Conservation (phyloP, 768 basidiomycete genomes). For the Calocera viscosa region DNA sequence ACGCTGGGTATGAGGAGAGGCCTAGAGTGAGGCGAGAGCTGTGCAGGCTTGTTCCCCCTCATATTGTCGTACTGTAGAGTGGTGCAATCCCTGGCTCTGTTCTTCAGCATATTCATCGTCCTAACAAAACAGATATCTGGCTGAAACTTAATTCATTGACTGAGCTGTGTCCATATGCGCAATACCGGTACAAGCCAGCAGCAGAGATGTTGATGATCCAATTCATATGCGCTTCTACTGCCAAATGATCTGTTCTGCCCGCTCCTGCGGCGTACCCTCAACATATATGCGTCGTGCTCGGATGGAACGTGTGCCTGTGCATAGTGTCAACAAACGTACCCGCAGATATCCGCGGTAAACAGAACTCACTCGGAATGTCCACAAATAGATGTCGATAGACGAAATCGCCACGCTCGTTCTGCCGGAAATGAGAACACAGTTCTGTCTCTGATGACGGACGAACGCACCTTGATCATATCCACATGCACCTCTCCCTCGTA, state of each 20-base stretch:
- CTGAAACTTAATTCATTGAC: neutral
- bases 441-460: neutral
- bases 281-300: slow-evolving; percentile 58
- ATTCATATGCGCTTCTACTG: neutral
- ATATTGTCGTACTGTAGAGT: too few relatives aligned
- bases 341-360: neutral
- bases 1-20: too few relatives aligned
- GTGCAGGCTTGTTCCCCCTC: too few relatives aligned
- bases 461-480: slow-evolving; percentile 51
- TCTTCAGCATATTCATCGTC: too few relatives aligned
- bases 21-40: too few relatives aligned
- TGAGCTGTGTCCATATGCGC: neutral
- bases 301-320: slow-evolving; percentile 46
- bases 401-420: slow-evolving; percentile 70
- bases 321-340: slow-evolving; percentile 3
- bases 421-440: slow-evolving; percentile 1
- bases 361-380: slow-evolving; percentile 58
- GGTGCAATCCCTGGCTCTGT: too few relatives aligned
- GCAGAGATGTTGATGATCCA: neutral
- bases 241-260: slow-evolving; percentile 35
- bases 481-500: slow-evolving; percentile 62
- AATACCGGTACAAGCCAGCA: neutral
- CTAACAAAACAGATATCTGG: neutral
- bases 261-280: slow-evolving; percentile 50
- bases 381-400: slow-evolving; percentile 64